phyloP scores from a whole-genome alignment of 805 yeast genomes.

The Yarrowia divulgata region DNA sequence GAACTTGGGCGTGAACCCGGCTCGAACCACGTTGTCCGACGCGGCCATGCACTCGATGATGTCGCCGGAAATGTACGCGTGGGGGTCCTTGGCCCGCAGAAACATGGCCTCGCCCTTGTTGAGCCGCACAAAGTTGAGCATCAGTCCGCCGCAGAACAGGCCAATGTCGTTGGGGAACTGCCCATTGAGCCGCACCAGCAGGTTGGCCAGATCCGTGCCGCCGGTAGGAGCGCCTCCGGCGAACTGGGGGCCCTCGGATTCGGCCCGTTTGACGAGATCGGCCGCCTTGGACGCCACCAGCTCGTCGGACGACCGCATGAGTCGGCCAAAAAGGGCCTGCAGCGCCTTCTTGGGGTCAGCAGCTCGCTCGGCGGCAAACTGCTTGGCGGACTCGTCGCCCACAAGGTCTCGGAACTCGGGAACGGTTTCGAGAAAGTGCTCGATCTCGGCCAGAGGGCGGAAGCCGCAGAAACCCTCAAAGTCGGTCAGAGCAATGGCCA shows the following conservation, averaged over 20 bases:
- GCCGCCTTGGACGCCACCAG: constrained; percentile 63
- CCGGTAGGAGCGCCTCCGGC: constrained; percentile 49
- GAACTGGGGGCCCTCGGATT: constrained; percentile 64
- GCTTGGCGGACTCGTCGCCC: constrained; percentile 52
- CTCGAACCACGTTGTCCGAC: constrained; percentile 95
- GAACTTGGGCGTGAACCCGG: constrained; percentile 99
- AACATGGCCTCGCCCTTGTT: constrained; percentile 95
- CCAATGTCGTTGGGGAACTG: constrained; percentile 97
- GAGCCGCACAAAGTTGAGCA: constrained; percentile 86
- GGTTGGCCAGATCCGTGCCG: constrained; percentile 65
- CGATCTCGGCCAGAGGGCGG: constrained; percentile 84
- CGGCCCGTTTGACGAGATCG: constrained; percentile 71
- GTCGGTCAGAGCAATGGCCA: constrained; percentile 96
- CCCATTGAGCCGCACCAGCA: constrained; percentile 76
- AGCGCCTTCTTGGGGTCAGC: constrained; percentile 55
- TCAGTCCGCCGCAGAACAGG: constrained; percentile 90
- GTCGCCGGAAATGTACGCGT: constrained; percentile 96
- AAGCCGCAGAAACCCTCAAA: constrained; percentile 99
- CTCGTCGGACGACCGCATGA: constrained; percentile 83
- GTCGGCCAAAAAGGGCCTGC: constrained; percentile 75
- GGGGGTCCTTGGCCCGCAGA: constrained; percentile 96
- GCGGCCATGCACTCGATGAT: constrained; percentile 99
- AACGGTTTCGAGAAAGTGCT: constrained; percentile 67
- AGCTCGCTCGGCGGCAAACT: constrained; percentile 56
- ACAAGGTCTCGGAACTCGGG: constrained; percentile 80